A percentile compares a stretch with the other conserved stretches of the same genome.
phyloP scores from a whole-genome alignment of 176 grass and related monocot genomes.

The Triticum monococcum region DNA sequence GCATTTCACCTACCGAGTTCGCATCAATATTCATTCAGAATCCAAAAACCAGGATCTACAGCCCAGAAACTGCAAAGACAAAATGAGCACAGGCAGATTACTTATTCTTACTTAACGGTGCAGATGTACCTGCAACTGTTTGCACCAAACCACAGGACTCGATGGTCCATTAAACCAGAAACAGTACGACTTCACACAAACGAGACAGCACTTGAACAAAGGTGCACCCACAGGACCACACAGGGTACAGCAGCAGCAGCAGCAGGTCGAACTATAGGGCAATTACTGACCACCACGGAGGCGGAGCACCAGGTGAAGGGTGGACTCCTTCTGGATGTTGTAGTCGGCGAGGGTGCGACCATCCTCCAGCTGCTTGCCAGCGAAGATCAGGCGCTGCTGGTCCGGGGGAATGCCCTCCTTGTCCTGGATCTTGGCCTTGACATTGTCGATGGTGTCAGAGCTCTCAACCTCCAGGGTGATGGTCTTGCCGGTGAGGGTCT shows the following conservation, averaged over 20 bases:
- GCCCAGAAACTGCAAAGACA: background rate
- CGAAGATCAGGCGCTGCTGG: constrained; percentile 51
- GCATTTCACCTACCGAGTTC: background rate
- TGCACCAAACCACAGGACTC: background rate
- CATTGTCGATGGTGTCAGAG: constrained; percentile 52
- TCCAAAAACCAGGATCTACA: background rate
- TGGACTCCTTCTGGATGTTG: constrained; percentile 76
- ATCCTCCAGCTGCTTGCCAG: constrained; percentile 67
- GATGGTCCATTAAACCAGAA: background rate
- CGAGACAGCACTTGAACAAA: background rate
- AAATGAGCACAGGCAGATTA: background rate
- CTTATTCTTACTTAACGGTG: constrained; percentile 19
- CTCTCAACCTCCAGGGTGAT: constrained; percentile 81
- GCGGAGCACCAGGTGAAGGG: constrained; percentile 52
- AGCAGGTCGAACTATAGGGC: background rate
- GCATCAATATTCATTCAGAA: background rate
- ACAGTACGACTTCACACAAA: background rate
- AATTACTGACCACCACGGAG: constrained; percentile 54
- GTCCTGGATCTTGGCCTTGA: constrained; percentile 74
- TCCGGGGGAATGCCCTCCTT: constrained; percentile 72
- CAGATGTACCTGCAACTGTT: constrained; percentile 2
- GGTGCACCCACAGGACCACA: background rate
- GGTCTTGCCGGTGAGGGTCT: constrained; percentile 80
- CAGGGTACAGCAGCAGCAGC: constrained; percentile 22
- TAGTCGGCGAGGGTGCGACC: constrained; percentile 57